Evolutionary conservation across 768 basidiomycete genomes (phyloP).

Genomic region (Phylloporus rhodoxanthus): DNA sequence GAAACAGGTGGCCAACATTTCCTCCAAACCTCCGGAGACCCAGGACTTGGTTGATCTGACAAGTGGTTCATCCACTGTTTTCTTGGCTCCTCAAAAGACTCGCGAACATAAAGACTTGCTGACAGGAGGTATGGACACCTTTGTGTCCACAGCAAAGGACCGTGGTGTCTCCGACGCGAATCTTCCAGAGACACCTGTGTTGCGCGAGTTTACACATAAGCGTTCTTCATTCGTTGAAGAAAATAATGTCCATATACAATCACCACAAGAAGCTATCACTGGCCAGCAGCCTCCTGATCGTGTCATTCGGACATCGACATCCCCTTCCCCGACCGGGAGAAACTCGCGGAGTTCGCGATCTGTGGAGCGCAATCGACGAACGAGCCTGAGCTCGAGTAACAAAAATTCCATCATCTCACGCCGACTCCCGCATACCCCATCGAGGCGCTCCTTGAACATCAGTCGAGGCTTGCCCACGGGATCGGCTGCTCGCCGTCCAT

Average conservation of each 20-base stretch:
- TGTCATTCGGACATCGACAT: constrained; percentile 1
- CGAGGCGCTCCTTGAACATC: constrained; percentile 6
- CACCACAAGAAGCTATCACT: constrained; percentile 32
- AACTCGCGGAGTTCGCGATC: constrained; percentile 27
- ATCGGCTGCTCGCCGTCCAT: constrained; percentile 11
- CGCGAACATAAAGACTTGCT: constrained; percentile 60
- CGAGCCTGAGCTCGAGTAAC: constrained; percentile 6
- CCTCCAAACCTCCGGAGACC: constrained; percentile 35
- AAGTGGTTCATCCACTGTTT: constrained; percentile 4
- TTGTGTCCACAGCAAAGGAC: constrained; percentile 15
- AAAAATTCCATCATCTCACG: constrained; percentile 4
- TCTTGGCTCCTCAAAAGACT: constrained; percentile 14
- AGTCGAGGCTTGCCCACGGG: constrained; percentile 6
- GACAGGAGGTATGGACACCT: constrained; percentile 58
- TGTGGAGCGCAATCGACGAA: constrained; percentile 30
- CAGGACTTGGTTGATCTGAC: constrained; percentile 18
- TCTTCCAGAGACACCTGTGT: constrained; percentile 38
- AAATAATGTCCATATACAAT: constrained; percentile 26
- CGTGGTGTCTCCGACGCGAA: constrained; percentile 11
- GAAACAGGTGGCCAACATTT: constrained; percentile 44
- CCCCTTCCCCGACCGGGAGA: constrained; percentile 21
- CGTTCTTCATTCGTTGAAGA: constrained; percentile 62
- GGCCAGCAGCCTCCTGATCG: constrained; percentile 13
- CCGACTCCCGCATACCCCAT: constrained; percentile 4
- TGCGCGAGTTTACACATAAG: constrained; percentile 69